Evolutionary conservation across 2,329 filamentous ascomycete genomes (phyloP).

Genomic region (Fusarium euwallaceae): DNA sequence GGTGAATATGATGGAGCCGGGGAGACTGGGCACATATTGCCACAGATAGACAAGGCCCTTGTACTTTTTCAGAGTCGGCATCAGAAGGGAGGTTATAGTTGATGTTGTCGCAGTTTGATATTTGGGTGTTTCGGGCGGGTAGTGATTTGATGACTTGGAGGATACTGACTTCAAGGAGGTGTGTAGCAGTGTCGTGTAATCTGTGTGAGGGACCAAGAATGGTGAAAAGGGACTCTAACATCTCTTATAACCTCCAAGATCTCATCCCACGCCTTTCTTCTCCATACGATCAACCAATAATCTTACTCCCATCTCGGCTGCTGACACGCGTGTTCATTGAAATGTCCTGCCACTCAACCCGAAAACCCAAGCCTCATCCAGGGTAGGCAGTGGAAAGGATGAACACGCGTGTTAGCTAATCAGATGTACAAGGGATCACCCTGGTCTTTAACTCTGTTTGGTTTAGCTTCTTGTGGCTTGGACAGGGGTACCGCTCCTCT

Average conservation of each 20-base stretch:
- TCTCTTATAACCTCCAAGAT: neutral
- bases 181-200: no score
- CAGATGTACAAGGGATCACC: accelerated
- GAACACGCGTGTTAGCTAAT: slow-evolving; percentile 39
- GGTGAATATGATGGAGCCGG: slow-evolving; percentile 59
- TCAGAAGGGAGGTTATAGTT: neutral
- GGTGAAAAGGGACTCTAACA: neutral
- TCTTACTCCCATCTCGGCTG: neutral
- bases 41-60: slow-evolving; percentile 32
- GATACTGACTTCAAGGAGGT: no score
- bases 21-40: slow-evolving; percentile 57
- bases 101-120: accelerated
- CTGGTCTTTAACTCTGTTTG: accelerated
- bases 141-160: no score
- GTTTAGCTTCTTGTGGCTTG: neutral
- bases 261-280: neutral
- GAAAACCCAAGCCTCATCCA: neutral
- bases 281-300: neutral
- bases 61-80: slow-evolving; percentile 21
- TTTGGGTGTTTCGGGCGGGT: accelerated
- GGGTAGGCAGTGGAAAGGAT: neutral
- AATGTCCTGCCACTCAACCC: neutral
- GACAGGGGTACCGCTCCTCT: neutral
- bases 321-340: slow-evolving; percentile 35
- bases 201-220: neutral